Evolutionary conservation across 2,329 filamentous ascomycete species (phyloP).

Genomic region (Sporothrix globosa): DNA sequence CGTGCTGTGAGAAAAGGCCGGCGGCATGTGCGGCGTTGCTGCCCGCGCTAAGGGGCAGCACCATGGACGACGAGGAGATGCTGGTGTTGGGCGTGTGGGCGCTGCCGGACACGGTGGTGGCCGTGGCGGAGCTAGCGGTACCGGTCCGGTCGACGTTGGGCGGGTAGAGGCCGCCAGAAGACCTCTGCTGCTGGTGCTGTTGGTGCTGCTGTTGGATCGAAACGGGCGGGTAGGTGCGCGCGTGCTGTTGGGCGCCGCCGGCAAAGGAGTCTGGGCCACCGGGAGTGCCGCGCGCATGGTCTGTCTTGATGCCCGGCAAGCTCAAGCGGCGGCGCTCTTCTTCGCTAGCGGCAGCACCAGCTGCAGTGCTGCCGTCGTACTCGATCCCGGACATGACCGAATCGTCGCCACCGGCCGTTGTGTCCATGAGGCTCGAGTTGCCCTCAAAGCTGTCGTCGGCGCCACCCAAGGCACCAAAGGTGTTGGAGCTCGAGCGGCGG

Average conservation of each 20-base stretch:
- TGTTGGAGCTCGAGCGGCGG: slow-evolving; percentile 80
- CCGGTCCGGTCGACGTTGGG: slow-evolving; percentile 60
- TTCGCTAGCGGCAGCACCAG: slow-evolving; percentile 39
- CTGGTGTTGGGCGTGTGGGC: slow-evolving; percentile 41
- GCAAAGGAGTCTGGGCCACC: neutral
- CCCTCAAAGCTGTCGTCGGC: slow-evolving; percentile 43
- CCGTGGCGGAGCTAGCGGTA: slow-evolving; percentile 14
- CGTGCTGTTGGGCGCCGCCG: neutral
- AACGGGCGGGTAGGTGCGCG: slow-evolving; percentile 22
- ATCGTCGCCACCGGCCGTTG: slow-evolving; percentile 50
- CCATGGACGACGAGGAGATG: slow-evolving; percentile 34
- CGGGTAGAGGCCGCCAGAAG: slow-evolving; percentile 63
- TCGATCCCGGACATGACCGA: slow-evolving; percentile 60
- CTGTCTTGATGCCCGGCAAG: slow-evolving; percentile 72
- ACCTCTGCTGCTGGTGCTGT: slow-evolving; percentile 51
- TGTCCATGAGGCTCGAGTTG: slow-evolving; percentile 32
- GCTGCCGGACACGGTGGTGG: neutral
- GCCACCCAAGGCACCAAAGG: slow-evolving; percentile 65
- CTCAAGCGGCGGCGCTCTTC: slow-evolving; percentile 67
- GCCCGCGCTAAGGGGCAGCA: slow-evolving; percentile 32
- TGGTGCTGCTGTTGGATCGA: slow-evolving; percentile 52
- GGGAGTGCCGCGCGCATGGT: slow-evolving; percentile 61
- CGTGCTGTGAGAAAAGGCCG: slow-evolving; percentile 68
- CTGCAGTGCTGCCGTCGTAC: slow-evolving; percentile 50
- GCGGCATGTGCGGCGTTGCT: slow-evolving; percentile 36